These are phyloP conservation scores for Beta corolliflora DNA, from an alignment of 179 eudicot species.

Conservation along the genomic window DNA sequence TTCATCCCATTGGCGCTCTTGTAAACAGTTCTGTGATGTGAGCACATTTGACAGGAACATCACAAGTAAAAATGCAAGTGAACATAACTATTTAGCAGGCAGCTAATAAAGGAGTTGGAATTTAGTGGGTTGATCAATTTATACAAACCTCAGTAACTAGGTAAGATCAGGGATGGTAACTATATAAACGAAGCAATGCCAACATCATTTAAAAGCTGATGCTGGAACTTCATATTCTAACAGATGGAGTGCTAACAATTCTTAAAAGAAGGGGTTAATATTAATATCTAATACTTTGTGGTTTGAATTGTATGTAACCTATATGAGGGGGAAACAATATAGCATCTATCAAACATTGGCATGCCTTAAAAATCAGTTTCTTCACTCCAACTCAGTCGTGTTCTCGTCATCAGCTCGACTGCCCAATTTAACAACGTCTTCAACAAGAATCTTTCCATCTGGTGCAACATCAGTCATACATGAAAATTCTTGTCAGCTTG, in stretches of 20 bases:
- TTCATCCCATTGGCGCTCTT: background rate
- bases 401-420: slow-evolving; percentile 24
- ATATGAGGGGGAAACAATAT: background rate
- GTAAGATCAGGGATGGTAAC: background rate
- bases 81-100: background rate
- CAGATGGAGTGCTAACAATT: background rate
- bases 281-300: background rate
- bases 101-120: background rate
- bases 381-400: slow-evolving; percentile 14
- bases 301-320: background rate
- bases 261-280: background rate
- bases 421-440: slow-evolving; percentile 34
- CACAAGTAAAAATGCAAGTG: background rate
- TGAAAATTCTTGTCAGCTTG: background rate
- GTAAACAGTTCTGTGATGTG: background rate
- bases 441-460: slow-evolving; percentile 35
- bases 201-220: too few relatives aligned
- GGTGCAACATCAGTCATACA: background rate
- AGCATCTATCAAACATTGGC: background rate
- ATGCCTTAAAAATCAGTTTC: slow-evolving; percentile 4
- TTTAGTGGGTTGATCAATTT: background rate
- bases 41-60: background rate
- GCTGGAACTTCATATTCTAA: too few relatives aligned
- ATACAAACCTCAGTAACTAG: background rate
- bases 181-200: slow-evolving; percentile 2